These are phyloP conservation scores for Zygosaccharomyces siamensis DNA, from an alignment of 805 yeast genomes.

Conservation along the genomic window DNA sequence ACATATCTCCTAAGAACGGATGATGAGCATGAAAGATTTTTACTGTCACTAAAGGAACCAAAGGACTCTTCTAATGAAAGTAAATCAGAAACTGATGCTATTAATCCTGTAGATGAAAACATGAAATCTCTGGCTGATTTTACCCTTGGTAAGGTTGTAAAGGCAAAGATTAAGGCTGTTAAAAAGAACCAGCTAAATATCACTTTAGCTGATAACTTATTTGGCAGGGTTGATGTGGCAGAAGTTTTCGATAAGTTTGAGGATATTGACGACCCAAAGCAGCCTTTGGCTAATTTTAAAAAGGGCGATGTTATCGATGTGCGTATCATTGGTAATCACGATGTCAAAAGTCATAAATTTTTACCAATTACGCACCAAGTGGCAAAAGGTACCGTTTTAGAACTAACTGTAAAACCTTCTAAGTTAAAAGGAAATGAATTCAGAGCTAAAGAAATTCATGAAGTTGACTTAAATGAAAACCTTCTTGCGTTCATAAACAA, in stretches of 20 bases:
- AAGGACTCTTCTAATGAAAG: slow-evolving; percentile 17
- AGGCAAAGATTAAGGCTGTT: slow-evolving; percentile 55
- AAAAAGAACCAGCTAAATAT: slow-evolving; percentile 74
- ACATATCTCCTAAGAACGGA: slow-evolving; percentile 66
- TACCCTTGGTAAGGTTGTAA: slow-evolving; percentile 55
- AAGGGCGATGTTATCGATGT: slow-evolving; percentile 56
- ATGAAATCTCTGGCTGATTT: slow-evolving; percentile 48
- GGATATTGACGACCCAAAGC: slow-evolving; percentile 52
- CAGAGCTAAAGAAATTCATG: slow-evolving; percentile 37
- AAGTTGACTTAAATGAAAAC: slow-evolving; percentile 46
- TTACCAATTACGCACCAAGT: slow-evolving; percentile 58
- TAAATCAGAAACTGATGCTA: slow-evolving; percentile 23
- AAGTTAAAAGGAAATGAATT: slow-evolving; percentile 30
- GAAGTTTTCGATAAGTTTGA: slow-evolving; percentile 53
- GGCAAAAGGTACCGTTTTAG: slow-evolving; percentile 54
- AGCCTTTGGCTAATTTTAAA: slow-evolving; percentile 57
- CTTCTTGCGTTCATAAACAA: slow-evolving; percentile 63
- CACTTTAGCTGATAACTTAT: slow-evolving; percentile 67
- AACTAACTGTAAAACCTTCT: slow-evolving; percentile 52
- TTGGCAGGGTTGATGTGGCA: slow-evolving; percentile 74
- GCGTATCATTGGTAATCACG: slow-evolving; percentile 72
- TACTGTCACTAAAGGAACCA: slow-evolving; percentile 53
- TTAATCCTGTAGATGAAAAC: slow-evolving; percentile 58
- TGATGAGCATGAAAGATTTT: slow-evolving; percentile 63
- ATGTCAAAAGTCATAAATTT: slow-evolving; percentile 61